Percentiles rank a stretch among this genome's conserved stretches.
These are phyloP conservation scores for Oropetium thomaeum DNA, from an alignment of 176 grass and related monocot species.

Conservation along the genomic window DNA sequence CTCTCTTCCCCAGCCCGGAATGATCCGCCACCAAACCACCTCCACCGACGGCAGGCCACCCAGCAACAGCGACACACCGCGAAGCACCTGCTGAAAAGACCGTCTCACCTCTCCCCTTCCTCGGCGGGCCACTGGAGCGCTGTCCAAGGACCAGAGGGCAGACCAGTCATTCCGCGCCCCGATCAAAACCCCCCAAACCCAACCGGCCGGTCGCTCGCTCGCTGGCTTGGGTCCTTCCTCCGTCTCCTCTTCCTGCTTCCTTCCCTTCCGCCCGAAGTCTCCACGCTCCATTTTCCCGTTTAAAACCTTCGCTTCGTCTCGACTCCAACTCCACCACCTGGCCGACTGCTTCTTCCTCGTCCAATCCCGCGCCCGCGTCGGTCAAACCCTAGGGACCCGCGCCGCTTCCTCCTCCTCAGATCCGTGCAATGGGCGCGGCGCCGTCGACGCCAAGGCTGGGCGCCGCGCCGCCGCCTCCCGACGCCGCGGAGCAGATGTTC, in stretches of 20 bases:
- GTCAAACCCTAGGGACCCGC: conserved; percentile 38
- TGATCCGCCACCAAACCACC: conserved; percentile 46
- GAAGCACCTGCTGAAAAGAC: conserved; percentile 3
- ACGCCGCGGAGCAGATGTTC: conserved; percentile 77
- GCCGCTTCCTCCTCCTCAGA: conserved; percentile 17
- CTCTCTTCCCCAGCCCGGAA: conserved; percentile 18
- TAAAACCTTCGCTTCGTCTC: conserved; percentile 50
- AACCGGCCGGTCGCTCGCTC: conserved; percentile 19
- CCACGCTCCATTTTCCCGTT: conserved; percentile 42
- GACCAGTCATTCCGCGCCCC: neutral
- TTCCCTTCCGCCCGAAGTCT: conserved; percentile 40
- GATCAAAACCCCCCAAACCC: conserved; percentile 35
- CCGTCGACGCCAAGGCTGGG: conserved; percentile 82
- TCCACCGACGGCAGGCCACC: conserved; percentile 44
- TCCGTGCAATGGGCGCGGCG: conserved; percentile 75
- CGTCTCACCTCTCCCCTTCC: neutral
- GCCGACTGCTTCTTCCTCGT: neutral
- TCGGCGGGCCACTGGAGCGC: no score
- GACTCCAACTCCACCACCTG: conserved; percentile 46
- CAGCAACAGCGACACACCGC: conserved; percentile 21
- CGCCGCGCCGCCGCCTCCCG: conserved; percentile 28
- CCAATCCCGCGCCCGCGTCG: conserved; percentile 34
- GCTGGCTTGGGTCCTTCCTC: neutral
- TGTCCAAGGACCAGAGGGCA: neutral
- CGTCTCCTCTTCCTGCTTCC: neutral